Percentiles rank a stretch among this genome's conserved stretches.
Evolutionary conservation across 352 stramenopile species (phyloP).

Genomic region (Pythium vanterpoolii): DNA sequence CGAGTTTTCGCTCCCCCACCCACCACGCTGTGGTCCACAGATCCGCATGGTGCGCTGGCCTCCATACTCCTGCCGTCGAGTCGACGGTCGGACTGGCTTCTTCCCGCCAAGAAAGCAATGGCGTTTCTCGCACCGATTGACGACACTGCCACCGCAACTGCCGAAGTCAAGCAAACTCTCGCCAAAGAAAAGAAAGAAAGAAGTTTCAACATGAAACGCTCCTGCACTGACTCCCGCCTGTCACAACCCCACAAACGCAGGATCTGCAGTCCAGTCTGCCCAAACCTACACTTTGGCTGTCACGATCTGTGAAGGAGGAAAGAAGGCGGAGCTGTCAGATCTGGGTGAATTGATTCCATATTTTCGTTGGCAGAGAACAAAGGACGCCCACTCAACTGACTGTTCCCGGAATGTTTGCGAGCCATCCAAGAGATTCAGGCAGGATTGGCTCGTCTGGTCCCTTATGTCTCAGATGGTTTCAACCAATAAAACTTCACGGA

Average conservation of each 20-base stretch:
- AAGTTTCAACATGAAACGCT: conserved; percentile 6
- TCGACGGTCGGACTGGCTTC: conserved; percentile 3
- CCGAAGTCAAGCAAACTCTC: not conserved
- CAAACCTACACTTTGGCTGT: conserved; percentile 4
- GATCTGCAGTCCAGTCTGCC: not conserved
- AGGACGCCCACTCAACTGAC: not conserved
- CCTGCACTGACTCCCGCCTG: conserved; percentile 10
- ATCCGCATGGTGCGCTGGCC: too few relatives aligned
- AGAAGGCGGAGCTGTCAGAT: conserved; percentile 1
- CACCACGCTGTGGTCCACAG: not conserved
- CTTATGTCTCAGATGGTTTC: not conserved
- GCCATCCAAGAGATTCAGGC: conserved; percentile 10
- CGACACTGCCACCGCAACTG: not conserved
- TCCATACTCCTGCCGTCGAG: too few relatives aligned
- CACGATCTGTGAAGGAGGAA: not conserved
- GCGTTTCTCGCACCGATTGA: not conserved
- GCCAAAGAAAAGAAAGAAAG: not conserved
- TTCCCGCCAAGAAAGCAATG: not conserved
- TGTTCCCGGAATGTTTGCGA: not conserved
- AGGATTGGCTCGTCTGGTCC: conserved; percentile 13
- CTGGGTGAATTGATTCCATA: not conserved
- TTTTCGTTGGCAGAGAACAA: conserved; percentile 3
- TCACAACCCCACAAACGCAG: conserved; percentile 10
- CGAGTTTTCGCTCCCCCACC: not conserved
- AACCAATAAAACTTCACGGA: not conserved